A percentile compares a stretch with the other conserved stretches of the same genome.
Evolutionary conservation across 2,329 filamentous ascomycete genomes (phyloP).

Genomic region (Cladosporium cucumerinum): DNA sequence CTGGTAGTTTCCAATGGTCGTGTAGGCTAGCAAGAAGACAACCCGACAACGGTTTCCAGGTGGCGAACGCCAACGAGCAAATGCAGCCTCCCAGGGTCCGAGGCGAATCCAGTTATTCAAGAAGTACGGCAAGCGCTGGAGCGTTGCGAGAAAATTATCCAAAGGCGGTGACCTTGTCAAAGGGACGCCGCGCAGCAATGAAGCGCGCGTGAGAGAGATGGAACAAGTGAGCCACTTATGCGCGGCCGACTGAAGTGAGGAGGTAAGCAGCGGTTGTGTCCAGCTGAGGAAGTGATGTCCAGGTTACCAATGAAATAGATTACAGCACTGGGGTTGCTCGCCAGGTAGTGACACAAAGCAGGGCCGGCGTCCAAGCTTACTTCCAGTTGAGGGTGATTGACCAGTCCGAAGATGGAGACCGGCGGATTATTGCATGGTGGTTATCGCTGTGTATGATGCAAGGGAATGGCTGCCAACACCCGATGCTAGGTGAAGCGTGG

Average conservation of each 20-base stretch:
- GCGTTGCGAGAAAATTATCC: neutral
- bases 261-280: neutral
- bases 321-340: slow-evolving; percentile 3
- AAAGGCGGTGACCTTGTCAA: slow-evolving; percentile 9
- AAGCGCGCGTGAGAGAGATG: slow-evolving; percentile 7
- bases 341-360: slow-evolving; percentile 11
- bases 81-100: slow-evolving; percentile 8
- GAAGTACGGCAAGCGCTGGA: neutral
- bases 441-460: slow-evolving; percentile 16
- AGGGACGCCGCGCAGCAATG: neutral
- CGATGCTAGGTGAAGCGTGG: slow-evolving; percentile 6
- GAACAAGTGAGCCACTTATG: slow-evolving; percentile 9
- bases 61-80: slow-evolving; percentile 7
- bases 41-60: neutral
- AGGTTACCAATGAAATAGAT: slow-evolving; percentile 9
- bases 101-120: neutral
- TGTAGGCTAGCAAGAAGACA: neutral
- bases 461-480: slow-evolving; percentile 14
- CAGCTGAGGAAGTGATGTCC: slow-evolving; percentile 8
- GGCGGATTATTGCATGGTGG: slow-evolving; percentile 15
- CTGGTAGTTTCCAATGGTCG: neutral
- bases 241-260: slow-evolving; percentile 9
- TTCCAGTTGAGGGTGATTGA: slow-evolving; percentile 16
- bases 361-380: slow-evolving; percentile 14
- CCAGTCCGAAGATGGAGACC: slow-evolving; percentile 10